Conservation (phyloP, 805 yeast genomes). For the Candida coquimbonensis region DNA sequence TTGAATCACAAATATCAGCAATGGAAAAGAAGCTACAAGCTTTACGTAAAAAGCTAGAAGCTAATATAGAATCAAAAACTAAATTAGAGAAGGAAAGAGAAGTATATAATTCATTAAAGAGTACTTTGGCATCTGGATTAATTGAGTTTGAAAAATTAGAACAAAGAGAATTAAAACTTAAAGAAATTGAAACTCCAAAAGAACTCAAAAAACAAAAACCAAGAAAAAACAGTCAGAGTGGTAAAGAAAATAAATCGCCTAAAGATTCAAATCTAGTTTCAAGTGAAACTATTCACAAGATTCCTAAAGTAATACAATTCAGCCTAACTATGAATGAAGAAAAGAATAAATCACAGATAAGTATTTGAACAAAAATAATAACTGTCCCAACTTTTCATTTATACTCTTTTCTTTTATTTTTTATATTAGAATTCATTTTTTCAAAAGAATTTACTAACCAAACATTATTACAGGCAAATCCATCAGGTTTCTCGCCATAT, state of each 20-base stretch:
- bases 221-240: conserved; percentile 1
- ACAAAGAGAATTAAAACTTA: conserved; percentile 7
- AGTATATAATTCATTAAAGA: conserved; percentile 3
- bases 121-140: conserved; percentile 7
- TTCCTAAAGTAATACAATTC: conserved; percentile 21
- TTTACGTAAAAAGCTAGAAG: not conserved
- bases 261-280: conserved; percentile 1
- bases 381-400: no score
- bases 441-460: conserved; percentile 10
- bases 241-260: not conserved
- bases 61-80: not conserved
- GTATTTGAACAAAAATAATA: no score
- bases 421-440: not conserved
- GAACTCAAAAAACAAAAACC: conserved; percentile 4
- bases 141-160: conserved; percentile 12
- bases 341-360: not conserved
- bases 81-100: conserved; percentile 2
- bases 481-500: conserved; percentile 18
- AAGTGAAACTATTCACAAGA: conserved; percentile 19
- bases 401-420: not conserved
- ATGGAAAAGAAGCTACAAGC: not conserved
- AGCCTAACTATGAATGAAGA: no score
- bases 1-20: not conserved
- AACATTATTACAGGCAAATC: conserved; percentile 14
- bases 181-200: not conserved